Percentiles rank a stretch among this genome's conserved stretches.
Evolutionary conservation across 768 basidiomycete species (phyloP).

Genomic region (Kwoniella shandongensis): DNA sequence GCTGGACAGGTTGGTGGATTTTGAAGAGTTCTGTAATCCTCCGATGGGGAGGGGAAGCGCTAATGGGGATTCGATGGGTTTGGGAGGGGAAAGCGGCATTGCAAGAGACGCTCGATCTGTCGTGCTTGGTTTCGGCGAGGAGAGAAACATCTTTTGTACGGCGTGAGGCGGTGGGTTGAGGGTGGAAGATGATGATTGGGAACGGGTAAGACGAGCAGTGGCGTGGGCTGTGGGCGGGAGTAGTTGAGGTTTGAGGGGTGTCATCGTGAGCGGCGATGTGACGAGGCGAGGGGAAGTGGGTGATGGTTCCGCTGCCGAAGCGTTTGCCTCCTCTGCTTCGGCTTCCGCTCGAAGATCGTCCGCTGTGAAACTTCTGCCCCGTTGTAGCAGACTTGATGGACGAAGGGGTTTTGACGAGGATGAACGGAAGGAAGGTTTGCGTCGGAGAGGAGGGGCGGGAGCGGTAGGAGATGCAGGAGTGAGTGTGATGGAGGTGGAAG

Average conservation of each 20-base stretch:
- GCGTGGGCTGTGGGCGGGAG: background rate
- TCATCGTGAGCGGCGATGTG: conserved; percentile 5
- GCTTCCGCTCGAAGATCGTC: conserved; percentile 39
- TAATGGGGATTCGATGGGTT: background rate
- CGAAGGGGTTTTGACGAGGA: conserved; percentile 14
- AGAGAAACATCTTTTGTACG: conserved; percentile 14
- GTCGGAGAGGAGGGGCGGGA: conserved; percentile 11
- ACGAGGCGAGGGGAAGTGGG: conserved; percentile 3
- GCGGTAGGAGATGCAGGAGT: conserved; percentile 31
- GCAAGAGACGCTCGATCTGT: conserved; percentile 19
- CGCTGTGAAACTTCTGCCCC: conserved; percentile 48
- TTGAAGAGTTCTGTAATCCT: background rate
- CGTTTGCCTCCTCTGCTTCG: background rate
- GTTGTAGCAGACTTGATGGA: conserved; percentile 39
- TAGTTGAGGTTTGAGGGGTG: conserved; percentile 2
- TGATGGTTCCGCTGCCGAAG: background rate
- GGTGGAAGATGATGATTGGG: conserved; percentile 25
- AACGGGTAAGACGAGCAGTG: conserved; percentile 28
- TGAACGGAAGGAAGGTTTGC: conserved; percentile 22
- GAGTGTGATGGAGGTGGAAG: conserved; percentile 26
- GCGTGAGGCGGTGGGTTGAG: conserved; percentile 14
- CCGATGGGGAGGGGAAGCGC: background rate
- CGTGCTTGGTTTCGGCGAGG: conserved; percentile 15
- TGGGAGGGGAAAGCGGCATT: conserved; percentile 10
- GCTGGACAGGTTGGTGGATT: conserved; percentile 2